phyloP scores from a whole-genome alignment of 495 filamentous ascomycete species.

The Penicillium turbatum region DNA sequence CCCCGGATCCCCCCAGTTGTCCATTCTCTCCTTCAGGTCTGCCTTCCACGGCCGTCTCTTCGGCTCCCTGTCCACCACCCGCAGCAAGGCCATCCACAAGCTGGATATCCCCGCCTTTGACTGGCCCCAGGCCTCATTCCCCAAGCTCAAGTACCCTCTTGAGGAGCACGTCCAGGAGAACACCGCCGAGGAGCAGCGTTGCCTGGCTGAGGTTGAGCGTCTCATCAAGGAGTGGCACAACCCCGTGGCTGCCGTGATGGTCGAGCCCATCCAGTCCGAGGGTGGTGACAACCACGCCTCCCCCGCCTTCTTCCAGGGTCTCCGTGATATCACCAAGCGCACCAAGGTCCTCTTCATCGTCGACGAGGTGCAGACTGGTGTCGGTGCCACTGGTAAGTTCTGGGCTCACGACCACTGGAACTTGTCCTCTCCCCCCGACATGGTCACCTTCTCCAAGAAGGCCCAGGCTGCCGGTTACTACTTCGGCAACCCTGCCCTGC shows the following conservation, averaged over 20 bases:
- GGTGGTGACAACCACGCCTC: conserved; percentile 98
- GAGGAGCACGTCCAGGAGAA: conserved; percentile 81
- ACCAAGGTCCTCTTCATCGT: conserved; percentile 90
- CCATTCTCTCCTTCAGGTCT: conserved; percentile 89
- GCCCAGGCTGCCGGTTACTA: conserved; percentile 98
- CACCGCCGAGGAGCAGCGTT: conserved; percentile 73
- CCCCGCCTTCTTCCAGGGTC: conserved; percentile 82
- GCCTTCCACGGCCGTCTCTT: conserved; percentile 96
- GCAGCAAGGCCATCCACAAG: conserved; percentile 97
- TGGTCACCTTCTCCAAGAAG: conserved; percentile 99
- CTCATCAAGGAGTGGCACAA: conserved; percentile 78
- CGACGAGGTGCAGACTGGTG: conserved; percentile 96
- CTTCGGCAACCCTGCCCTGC: conserved; percentile 77
- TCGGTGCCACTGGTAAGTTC: conserved; percentile 90
- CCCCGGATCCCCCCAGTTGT: conserved; percentile 78
- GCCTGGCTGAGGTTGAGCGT: conserved; percentile 83
- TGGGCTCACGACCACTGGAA: conserved; percentile 99
- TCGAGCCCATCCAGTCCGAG: conserved; percentile 97
- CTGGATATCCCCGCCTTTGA: conserved; percentile 97
- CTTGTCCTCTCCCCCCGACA: conserved; percentile 79
- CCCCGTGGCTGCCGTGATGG: conserved; percentile 83
- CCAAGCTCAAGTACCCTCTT: conserved; percentile 83
- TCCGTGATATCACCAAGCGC: conserved; percentile 80
- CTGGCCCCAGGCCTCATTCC: conserved; percentile 97
- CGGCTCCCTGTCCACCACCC: conserved; percentile 85